Base-by-base conservation (phyloP, 2,329 filamentous ascomycete species). In the Verruconis gallopava region DNA sequence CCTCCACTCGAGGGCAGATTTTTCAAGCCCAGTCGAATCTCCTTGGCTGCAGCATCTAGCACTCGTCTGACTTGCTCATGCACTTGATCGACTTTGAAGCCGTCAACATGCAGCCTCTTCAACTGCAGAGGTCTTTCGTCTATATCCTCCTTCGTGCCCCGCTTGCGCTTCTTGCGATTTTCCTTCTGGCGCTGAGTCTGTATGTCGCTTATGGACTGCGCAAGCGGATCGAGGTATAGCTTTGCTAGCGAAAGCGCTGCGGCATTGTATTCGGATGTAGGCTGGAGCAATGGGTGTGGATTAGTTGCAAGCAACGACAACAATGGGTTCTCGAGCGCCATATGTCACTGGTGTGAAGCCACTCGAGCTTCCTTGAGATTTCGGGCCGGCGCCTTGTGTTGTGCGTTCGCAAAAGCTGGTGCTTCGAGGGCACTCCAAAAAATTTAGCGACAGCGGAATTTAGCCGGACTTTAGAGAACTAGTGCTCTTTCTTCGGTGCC, bases 41-140 rank as follows among this genome's bases (percentile, higher is more conserved):
- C 70, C 14, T 65, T 59, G 34, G 65, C 65, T 4, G 78, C 63
- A 37, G 77, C 74, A 47, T 81, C 72, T 44, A 96, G 78, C 15
- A 96, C 85, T 52, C 83, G 77, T 54, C 79, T 80, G 5, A 85
- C 82, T 64, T 98, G 91, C 60, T 95, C 85, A 83, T 89, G 98
- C 34, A 98, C 79, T 61, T 96, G 89, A 15, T 79, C 76, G 9
- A 83, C 79, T 52, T 82, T 83, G 51, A 96, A 94, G 0, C 89
- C 91, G 44, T 93, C 77, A 4, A 85, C 68, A 57, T 95, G 83
- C 13, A 98, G 67, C 60, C 83, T 86, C 52, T 82, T 79, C 53
- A 94, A 67, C 53, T 85, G 85, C 48, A 95, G 56, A n/a, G 38
- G 43, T 18, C 36, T 37, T 5, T 36, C 33, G 17, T 69, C 63